Base-by-base conservation (phyloP, 345 rosid genomes). In the Sisymbrium altissimum region DNA sequence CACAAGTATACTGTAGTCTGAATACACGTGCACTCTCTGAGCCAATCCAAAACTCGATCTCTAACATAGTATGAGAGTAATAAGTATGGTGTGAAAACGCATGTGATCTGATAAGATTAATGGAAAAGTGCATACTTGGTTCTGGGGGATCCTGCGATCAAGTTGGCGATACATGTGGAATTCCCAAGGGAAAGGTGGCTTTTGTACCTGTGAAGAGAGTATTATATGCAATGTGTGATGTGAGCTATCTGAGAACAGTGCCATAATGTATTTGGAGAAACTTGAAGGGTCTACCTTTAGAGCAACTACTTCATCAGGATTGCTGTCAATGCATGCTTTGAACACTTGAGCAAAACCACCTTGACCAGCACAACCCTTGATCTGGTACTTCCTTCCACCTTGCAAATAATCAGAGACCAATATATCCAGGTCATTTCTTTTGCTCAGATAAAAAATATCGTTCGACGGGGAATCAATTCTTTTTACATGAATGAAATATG, bases 311-410 rank as follows among this genome's bases (percentile, higher is more conserved):
- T 89, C 97, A 75, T 92, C 97, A 59, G 96, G 89, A 78, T 85
- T 84, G 77, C 82, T 66, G 70, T 87, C 83, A 59, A 84, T 75
- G 64, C 27, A 74, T 41, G 97, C 97, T 83, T 86, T 95, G 82
- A 84, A 95, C 53, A 92, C 96, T 85, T 82, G 84, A 73, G 93
- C 97, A 87, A 95, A 95, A 59, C 87, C 89, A 80, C 99, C 99
- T 74, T 87, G 82, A 67, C 97, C 99, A 44, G 99, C 96, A 74
- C 90, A 87, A n/a, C 99, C 99, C 83, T 90, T 92, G 81, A 95
- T 85, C 79, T 86, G 97, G 88, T 92, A 92, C 83, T 88, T 90
- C 83, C 70, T 86, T 81, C 91, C 86, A 76, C 97, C 99, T 95
- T 71, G 45, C 64, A 81, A 55, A 53, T 63, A 64, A 29, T 61